Evolutionary conservation across 192 early-diverging fungal genomes (phyloP), one percentile per base, ranked within the genome.

Genomic region (Coemansia sp.): DNA sequence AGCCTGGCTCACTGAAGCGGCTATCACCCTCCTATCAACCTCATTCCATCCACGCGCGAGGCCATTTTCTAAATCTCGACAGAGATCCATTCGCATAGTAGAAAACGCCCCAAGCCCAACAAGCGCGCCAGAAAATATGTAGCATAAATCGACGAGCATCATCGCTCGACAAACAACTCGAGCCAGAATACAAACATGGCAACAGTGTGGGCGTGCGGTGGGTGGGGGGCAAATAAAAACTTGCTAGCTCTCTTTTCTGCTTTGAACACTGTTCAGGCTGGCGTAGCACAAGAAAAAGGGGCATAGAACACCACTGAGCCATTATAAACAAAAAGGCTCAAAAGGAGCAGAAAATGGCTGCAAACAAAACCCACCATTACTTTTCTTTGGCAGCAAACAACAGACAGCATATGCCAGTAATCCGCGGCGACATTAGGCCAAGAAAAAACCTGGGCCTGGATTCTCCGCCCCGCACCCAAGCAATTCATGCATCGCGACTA

Each of bases 321-420:
- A 42, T 16, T 3, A 16, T 23, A 57, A 45, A 57, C 16, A 32
- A 47, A 39, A 47, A 49, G 20, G 2, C 6, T 0, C 28, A 29
- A 36, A 20, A 54, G 42, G 13, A 36, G 30, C n/a, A 63, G 18
- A 55, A 35, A 42, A 63, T 6, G 24, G 20, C 47, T 6, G 46
- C 59, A 50, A 60, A 60, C 32, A 50, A 60, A 60, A 20, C n/a
- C 1, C 42, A 24, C 6, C 58, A n/a, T n/a, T n/a, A n/a, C n/a
- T n/a, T 28, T 46, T 23, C 16, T 14, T 51, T 51, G n/a, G 50
- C 3, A 32, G 8, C 30, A 32, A 32, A 32, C 30, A 32, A 32
- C 30, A 32, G 19, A 22, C 3, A 50, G 49, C 4, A 7, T n/a
- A n/a, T n/a, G n/a, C n/a, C n/a, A n/a, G n/a, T n/a, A n/a, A n/a